Conservation (phyloP, 2,329 filamentous ascomycete species). For the Neonectria sp. region DNA sequence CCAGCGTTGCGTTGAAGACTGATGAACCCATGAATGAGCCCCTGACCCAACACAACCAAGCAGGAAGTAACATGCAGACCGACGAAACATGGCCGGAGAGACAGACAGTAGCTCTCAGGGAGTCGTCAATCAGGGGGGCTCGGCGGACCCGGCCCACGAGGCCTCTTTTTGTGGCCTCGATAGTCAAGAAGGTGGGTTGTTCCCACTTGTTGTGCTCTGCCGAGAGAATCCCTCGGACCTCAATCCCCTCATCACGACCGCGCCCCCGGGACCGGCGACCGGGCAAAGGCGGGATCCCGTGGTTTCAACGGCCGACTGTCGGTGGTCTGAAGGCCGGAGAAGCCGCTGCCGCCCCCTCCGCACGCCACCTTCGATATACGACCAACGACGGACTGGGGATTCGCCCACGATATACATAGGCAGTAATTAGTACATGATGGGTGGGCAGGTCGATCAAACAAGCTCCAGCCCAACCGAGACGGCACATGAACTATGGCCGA, state of each 20-base stretch:
- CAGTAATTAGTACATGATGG: not conserved
- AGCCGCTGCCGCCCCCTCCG: no score
- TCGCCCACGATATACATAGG: not conserved
- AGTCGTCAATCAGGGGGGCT: constrained; percentile 1
- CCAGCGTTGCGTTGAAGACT: constrained; percentile 20
- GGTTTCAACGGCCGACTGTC: not conserved
- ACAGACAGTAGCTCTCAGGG: constrained; percentile 3
- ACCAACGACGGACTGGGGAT: no score
- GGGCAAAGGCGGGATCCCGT: not conserved
- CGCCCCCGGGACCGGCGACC: not conserved
- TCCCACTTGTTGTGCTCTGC: not conserved
- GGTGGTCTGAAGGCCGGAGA: not conserved
- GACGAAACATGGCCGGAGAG: constrained; percentile 10
- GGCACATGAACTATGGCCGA: constrained; percentile 18
- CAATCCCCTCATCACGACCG: no score
- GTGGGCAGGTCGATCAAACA: constrained; percentile 20
- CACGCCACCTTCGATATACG: no score
- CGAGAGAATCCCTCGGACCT: not conserved
- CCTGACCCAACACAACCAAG: constrained; percentile 13
- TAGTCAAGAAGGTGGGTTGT: not conserved
- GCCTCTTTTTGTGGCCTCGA: constrained; percentile 7
- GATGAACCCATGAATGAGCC: constrained; percentile 5
- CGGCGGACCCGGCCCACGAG: constrained; percentile 12
- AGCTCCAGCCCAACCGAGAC: constrained; percentile 16
- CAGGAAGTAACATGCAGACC: constrained; percentile 10